Conservation (phyloP, 2,329 filamentous ascomycete genomes). For the Colletotrichum cordylinicola region DNA sequence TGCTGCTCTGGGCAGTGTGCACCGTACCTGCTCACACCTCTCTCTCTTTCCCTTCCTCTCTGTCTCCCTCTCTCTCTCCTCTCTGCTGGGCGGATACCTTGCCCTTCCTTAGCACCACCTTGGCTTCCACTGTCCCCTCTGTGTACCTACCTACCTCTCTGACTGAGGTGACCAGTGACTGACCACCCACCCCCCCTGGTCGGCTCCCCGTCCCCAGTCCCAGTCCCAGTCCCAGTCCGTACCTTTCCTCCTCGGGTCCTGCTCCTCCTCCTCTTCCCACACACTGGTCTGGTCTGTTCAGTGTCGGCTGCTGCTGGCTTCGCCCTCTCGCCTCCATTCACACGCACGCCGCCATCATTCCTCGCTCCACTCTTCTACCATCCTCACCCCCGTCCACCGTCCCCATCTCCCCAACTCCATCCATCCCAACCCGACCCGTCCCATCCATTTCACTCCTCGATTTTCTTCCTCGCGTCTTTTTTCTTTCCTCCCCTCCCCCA, state of each 20-base stretch:
- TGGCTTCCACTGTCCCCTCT: background rate
- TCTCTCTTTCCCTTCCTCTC: background rate
- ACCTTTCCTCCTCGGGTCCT: background rate
- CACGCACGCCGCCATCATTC: constrained; percentile 21
- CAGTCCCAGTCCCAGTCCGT: background rate
- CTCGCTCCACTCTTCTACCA: constrained; percentile 16
- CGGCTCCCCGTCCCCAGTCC: background rate
- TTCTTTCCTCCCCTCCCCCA: background rate
- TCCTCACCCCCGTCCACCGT: constrained; percentile 12
- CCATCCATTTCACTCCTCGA: constrained; percentile 16
- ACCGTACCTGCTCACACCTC: background rate
- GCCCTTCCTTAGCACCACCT: background rate
- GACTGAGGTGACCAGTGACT: background rate
- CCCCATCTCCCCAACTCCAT: constrained; percentile 6
- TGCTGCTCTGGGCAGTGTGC: background rate
- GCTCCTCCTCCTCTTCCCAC: background rate
- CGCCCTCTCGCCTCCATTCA: constrained; percentile 19
- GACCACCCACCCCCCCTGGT: background rate
- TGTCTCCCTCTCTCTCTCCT: background rate
- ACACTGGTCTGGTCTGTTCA: background rate
- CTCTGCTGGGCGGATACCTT: background rate
- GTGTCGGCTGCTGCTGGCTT: background rate
- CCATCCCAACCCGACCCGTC: constrained; percentile 21
- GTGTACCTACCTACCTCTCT: background rate
- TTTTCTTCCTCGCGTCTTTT: constrained; percentile 9